phyloP scores from a whole-genome alignment of 768 basidiomycete species.

The Russula emetica region DNA sequence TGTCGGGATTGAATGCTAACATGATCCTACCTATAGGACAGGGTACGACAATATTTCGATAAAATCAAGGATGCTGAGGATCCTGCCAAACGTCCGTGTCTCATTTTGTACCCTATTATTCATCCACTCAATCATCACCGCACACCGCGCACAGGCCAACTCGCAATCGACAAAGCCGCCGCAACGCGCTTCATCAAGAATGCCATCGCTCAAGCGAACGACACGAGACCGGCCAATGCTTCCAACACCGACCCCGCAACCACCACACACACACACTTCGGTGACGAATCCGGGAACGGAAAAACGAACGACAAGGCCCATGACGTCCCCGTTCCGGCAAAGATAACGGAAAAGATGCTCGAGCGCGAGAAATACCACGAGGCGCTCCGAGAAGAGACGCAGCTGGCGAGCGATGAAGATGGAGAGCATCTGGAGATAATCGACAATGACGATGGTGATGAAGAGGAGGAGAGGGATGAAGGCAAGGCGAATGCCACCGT shows the following conservation, averaged over 20 bases:
- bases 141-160: conserved; percentile 35
- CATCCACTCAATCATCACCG: not conserved
- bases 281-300: conserved; percentile 9
- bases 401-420: conserved; percentile 36
- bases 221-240: not conserved
- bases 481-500: conserved; percentile 30
- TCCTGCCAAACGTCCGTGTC: conserved; percentile 49
- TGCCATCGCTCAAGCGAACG: conserved; percentile 63
- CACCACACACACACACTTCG: conserved; percentile 26
- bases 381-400: conserved; percentile 41
- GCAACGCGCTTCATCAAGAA: conserved; percentile 81
- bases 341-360: conserved; percentile 70
- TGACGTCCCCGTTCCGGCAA: conserved; percentile 43
- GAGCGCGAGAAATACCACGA: conserved; percentile 61
- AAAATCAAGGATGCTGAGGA: conserved; percentile 77
- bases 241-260: conserved; percentile 18
- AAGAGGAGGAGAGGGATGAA: conserved; percentile 19
- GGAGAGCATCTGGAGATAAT: conserved; percentile 36
- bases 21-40: conserved; percentile 47
- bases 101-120: conserved; percentile 1
- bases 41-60: conserved; percentile 75
- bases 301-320: conserved; percentile 14
- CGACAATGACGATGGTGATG: conserved; percentile 34
- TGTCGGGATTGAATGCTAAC: too few relatives aligned
- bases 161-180: conserved; percentile 69